Evolutionary conservation across 1,139 yeast species (phyloP).

Genomic region (Meyerozyma smithsonii): DNA sequence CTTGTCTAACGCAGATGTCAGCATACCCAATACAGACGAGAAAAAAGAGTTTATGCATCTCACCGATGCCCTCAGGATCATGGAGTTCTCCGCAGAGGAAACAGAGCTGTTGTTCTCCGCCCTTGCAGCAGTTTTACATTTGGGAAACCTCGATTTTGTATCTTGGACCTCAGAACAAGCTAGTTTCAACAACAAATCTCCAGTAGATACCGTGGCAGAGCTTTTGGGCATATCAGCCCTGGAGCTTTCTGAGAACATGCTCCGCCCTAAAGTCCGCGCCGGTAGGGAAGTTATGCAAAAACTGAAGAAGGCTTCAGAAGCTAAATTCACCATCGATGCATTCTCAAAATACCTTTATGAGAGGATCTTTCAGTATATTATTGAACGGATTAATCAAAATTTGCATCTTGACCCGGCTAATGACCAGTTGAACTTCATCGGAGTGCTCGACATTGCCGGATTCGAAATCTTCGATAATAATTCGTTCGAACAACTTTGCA

Average conservation of each 20-base stretch:
- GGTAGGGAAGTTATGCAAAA: slow-evolving; percentile 85
- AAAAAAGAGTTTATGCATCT: slow-evolving; percentile 58
- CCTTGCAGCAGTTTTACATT: slow-evolving; percentile 72
- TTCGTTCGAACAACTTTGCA: slow-evolving; percentile 94
- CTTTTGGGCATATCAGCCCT: slow-evolving; percentile 61
- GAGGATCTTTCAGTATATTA: slow-evolving; percentile 72
- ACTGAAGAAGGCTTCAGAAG: slow-evolving; percentile 76
- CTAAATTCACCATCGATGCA: slow-evolving; percentile 79
- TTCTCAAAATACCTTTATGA: slow-evolving; percentile 85
- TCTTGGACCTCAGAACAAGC: slow-evolving; percentile 82
- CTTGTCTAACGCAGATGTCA: slow-evolving; percentile 47
- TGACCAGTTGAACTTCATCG: slow-evolving; percentile 57
- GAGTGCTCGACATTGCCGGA: slow-evolving; percentile 95
- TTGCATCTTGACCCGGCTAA: slow-evolving; percentile 31
- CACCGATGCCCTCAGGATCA: slow-evolving; percentile 61
- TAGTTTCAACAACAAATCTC: slow-evolving; percentile 49
- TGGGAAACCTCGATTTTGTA: slow-evolving; percentile 79
- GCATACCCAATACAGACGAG: slow-evolving; percentile 73
- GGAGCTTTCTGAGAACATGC: slow-evolving; percentile 52
- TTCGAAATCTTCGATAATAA: slow-evolving; percentile 90
- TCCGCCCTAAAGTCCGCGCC: slow-evolving; percentile 84
- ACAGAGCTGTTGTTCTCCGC: slow-evolving; percentile 58
- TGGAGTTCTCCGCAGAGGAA: slow-evolving; percentile 63
- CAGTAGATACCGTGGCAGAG: slow-evolving; percentile 52
- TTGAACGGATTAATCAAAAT: slow-evolving; percentile 69